Percentiles rank a stretch among this genome's conserved stretches.
phyloP scores from a whole-genome alignment of 805 yeast genomes.

The Jamesozyma jinghongensis region DNA sequence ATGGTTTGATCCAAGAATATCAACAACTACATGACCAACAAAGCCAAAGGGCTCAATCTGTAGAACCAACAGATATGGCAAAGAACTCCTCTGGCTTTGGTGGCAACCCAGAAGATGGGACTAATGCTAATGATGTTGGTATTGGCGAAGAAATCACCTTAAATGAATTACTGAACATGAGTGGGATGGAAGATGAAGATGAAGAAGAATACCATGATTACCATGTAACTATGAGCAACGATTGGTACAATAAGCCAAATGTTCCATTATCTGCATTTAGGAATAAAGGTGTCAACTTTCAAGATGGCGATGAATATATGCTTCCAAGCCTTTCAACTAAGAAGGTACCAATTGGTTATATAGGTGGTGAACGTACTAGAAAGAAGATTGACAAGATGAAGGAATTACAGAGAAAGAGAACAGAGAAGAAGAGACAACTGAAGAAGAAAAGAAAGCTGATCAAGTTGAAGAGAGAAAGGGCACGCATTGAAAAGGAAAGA shows the following conservation, averaged over 20 bases:
- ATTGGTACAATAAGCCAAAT: constrained; percentile 35
- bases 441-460: constrained; percentile 29
- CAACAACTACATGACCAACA: constrained; percentile 22
- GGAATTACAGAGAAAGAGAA: constrained; percentile 28
- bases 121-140: constrained; percentile 6
- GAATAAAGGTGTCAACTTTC: constrained; percentile 50
- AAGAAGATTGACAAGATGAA: constrained; percentile 30
- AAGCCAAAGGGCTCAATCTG: constrained; percentile 19
- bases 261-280: constrained; percentile 88
- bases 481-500: constrained; percentile 23
- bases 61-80: constrained; percentile 7
- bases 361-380: constrained; percentile 30
- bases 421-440: constrained; percentile 26
- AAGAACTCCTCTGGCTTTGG: background rate
- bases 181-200: constrained; percentile 49
- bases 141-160: constrained; percentile 38
- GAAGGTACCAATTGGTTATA: constrained; percentile 30
- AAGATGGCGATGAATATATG: constrained; percentile 28
- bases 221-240: constrained; percentile 29
- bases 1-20: constrained; percentile 37
- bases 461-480: constrained; percentile 25
- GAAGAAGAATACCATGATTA: constrained; percentile 35
- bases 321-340: constrained; percentile 23
- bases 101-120: background rate
- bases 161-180: constrained; percentile 75